Base-by-base conservation (phyloP, 164 flowering plant genomes). In the Aristolochia contorta region DNA sequence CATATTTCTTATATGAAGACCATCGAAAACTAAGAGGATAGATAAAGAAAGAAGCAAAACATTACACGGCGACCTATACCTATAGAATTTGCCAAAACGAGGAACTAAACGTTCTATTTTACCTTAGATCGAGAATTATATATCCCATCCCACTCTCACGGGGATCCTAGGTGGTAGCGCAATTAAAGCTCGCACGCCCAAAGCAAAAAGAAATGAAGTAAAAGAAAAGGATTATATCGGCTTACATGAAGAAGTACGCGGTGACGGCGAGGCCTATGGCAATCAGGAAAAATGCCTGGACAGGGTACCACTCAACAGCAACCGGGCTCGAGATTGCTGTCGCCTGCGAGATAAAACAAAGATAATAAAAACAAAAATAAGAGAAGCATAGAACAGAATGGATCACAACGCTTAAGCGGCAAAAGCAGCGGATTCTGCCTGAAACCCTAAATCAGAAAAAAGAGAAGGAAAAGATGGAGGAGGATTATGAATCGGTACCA, bases 221-320 rank as follows among this genome's bases (percentile, higher is more conserved):
- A 49, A 49, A 49, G 8, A 6, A 49, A 18, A 10, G 19, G 16
- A 4, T 49, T 4, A 0, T 49, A 3, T 14, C 16, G 18, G 54
- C 88, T 75, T 69, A 91, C 96, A 91, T 86, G 87, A 91, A 91
- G 79, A 91, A 91, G 22, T 84, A 81, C 54, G 95, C 95, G 21
- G 98, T 80, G 72, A 82, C 64, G 32, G 83, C 49, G 49, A 92
- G 87, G 43, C 98, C 98, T 48, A 84, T 41, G 0, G 82, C 71
- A 59, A 92, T 82, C 83, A 86, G 75, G 56, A 82, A 54, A 53
- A 84, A 69, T 2, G 97, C 79, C 15, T 89, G 77, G 20, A 91
- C 71, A 16, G 98, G 97, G 70, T 82, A 89, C 94, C 78, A 80
- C 19, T 79, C 75, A 7, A 65, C 87, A 2, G 98, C 83, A 2